A percentile compares a stretch with the other conserved stretches of the same genome.
Conservation (phyloP, 345 rosid species). For the Eucalyptus albens region DNA sequence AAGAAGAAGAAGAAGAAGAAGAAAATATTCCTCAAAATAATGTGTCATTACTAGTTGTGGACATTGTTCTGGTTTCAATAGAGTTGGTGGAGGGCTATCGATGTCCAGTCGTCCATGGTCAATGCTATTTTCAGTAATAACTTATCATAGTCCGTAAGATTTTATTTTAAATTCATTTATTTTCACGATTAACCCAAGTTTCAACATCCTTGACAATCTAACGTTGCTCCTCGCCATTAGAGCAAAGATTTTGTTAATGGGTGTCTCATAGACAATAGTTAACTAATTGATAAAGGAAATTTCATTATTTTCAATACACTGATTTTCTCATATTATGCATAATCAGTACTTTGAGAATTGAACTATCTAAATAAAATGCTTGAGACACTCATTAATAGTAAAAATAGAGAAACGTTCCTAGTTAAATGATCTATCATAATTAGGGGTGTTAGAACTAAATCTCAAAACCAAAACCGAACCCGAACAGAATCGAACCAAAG, state of each 20-base stretch:
- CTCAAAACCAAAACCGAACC: too few relatives aligned
- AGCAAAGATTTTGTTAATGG: not conserved
- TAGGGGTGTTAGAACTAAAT: too few relatives aligned
- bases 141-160: not conserved
- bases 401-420: not conserved
- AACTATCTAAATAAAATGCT: not conserved
- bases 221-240: not conserved
- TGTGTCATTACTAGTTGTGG: not conserved
- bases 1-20: too few relatives aligned
- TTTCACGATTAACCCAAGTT: not conserved
- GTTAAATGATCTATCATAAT: not conserved
- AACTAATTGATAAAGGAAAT: too few relatives aligned
- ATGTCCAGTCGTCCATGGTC: not conserved
- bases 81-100: not conserved
- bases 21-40: not conserved
- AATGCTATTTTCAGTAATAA: not conserved
- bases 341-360: not conserved
- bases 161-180: too few relatives aligned
- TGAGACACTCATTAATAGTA: not conserved
- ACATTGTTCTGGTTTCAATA: not conserved
- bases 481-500: too few relatives aligned
- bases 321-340: not conserved
- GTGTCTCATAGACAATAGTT: not conserved
- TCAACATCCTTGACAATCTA: not conserved
- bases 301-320: too few relatives aligned